Percentiles rank a stretch among this genome's conserved stretches.
Evolutionary conservation across 2,329 filamentous ascomycete genomes (phyloP).

Genomic region (Aureobasidium sp.): DNA sequence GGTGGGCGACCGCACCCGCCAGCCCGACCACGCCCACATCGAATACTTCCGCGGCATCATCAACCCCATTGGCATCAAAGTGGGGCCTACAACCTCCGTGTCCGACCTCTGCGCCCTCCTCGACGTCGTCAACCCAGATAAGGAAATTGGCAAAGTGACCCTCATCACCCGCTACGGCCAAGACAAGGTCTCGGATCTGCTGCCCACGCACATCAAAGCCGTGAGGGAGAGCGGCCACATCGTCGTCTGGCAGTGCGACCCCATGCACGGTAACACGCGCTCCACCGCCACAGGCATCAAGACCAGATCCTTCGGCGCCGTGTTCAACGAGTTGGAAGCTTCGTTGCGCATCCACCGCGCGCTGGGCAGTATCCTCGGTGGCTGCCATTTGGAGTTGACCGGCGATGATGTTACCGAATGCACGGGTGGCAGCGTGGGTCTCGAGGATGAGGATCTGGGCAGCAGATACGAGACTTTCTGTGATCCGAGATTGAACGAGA

Average conservation of each 20-base stretch:
- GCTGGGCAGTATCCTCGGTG: constrained; percentile 77
- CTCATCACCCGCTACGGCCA: constrained; percentile 94
- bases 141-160: constrained; percentile 86
- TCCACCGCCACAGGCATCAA: constrained; percentile 71
- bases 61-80: constrained; percentile 94
- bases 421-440: constrained; percentile 75
- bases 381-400: constrained; percentile 89
- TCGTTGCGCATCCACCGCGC: constrained; percentile 78
- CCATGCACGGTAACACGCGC: constrained; percentile 77
- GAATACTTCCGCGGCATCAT: constrained; percentile 96
- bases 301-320: constrained; percentile 83
- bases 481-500: constrained; percentile 91
- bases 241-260: constrained; percentile 97
- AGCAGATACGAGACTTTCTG: constrained; percentile 94
- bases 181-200: constrained; percentile 60
- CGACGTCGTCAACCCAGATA: constrained; percentile 71
- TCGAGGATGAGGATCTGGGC: constrained; percentile 80
- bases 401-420: constrained; percentile 96
- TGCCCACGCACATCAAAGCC: constrained; percentile 79
- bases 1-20: constrained; percentile 93
- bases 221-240: constrained; percentile 68
- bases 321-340: constrained; percentile 76
- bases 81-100: constrained; percentile 74
- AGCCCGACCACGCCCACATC: constrained; percentile 86
- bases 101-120: constrained; percentile 71